phyloP scores from a whole-genome alignment of 148 eudicot genomes.

The Nepenthes gracilis region DNA sequence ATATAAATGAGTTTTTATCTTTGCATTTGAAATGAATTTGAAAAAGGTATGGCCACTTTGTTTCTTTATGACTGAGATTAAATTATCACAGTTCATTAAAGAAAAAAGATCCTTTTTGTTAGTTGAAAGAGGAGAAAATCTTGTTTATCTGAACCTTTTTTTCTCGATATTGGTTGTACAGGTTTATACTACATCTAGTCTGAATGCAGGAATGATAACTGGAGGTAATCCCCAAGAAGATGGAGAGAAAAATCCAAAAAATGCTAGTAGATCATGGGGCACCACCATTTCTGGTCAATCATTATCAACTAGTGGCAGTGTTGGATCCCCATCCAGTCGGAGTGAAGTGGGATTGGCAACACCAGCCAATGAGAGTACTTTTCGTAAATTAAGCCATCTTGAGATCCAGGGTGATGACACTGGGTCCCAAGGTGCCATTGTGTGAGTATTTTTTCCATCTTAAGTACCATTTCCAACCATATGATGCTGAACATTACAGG shows the following conservation, averaged over 20 bases:
- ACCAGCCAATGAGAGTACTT: slow-evolving; percentile 60
- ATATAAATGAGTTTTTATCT: too few species aligned
- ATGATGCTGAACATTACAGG: too few species aligned
- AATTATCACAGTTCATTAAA: background rate
- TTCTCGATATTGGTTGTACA: background rate
- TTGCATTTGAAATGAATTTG: too few species aligned
- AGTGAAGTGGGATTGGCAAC: slow-evolving; percentile 58
- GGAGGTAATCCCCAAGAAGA: slow-evolving; percentile 34
- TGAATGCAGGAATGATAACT: slow-evolving; percentile 22
- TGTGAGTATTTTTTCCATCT: slow-evolving; percentile 33
- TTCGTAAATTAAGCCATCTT: slow-evolving; percentile 55
- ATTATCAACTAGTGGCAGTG: slow-evolving; percentile 81
- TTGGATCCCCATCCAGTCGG: slow-evolving; percentile 76
- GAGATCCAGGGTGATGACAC: slow-evolving; percentile 71
- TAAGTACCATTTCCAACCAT: background rate
- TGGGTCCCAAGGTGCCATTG: slow-evolving; percentile 50
- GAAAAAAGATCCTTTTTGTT: background rate
- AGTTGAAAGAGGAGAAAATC: too few species aligned
- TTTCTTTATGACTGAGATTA: background rate
- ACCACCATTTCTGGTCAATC: slow-evolving; percentile 75
- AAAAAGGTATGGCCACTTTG: too few species aligned
- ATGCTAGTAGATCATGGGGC: slow-evolving; percentile 59
- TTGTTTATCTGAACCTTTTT: background rate
- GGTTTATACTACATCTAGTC: background rate
- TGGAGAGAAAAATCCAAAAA: slow-evolving; percentile 37